Evolutionary conservation across 371 early-diverging fungal species (phyloP), one percentile per base, ranked within the genome.

Genomic region (Mucor irregularis): DNA sequence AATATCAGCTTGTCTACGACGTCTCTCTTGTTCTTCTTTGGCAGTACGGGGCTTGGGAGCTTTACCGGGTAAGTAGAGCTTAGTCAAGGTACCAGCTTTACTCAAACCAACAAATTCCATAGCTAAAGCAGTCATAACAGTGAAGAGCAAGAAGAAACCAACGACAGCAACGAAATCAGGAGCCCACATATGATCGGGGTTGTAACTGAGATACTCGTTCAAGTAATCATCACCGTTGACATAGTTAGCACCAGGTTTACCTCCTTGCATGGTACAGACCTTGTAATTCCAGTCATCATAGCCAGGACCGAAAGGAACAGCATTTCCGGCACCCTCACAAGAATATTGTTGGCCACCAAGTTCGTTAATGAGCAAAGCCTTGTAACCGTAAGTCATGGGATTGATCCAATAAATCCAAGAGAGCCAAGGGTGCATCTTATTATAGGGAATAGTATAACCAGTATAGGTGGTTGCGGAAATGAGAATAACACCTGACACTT

Each of bases 391-490:
- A 1, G 85, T 80, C 19, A 90, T 63, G 11, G 89, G 85, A 47
- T 81, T 85, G 51, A 87, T 76, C 80, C 83, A 88, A 62, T 79
- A 84, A 26, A 88, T 78, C 88, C 87, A 88, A 49, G 73, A 76
- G 16, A 90, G 73, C 83, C 85, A 87, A 43, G 81, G 85, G 53
- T 87, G 80, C 88, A 90, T 88, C 8, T 71, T 56, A 6, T 38
- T 56, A 44, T 77, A 79, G 13, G 85, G 83, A 44, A 86, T 80
- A 34, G 83, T 73, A 38, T 88, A 88, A 40, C 90, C 89, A 38
- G 78, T 76, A 50, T 88, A 84, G 35, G 83, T 54, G 45, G 82
- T 75, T 39, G 74, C 61, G 16, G 82, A 68, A 57, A 88, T 56
- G 5, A 90, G 62, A 25, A 80, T 45, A 34, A 78, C 56, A 49